phyloP scores from a whole-genome alignment of 2,329 filamentous ascomycete genomes.

The Aspergillus pseudonomiae region DNA sequence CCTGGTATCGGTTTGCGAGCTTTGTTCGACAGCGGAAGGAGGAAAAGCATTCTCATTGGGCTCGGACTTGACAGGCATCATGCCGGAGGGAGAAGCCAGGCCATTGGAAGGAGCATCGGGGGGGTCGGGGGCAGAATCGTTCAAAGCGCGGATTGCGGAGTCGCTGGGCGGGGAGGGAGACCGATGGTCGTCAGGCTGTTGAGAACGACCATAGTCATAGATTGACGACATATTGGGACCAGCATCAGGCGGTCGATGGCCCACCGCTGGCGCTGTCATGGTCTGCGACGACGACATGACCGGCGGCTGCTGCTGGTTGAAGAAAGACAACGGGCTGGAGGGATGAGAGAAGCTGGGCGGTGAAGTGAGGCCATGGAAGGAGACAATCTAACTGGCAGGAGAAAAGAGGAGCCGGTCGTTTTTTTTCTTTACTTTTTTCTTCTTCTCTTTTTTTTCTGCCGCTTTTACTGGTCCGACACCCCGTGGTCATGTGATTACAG shows the following conservation, averaged over 20 bases:
- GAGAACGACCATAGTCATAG: slow-evolving; percentile 42
- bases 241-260: slow-evolving; percentile 48
- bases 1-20: slow-evolving; percentile 35
- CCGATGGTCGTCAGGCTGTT: slow-evolving; percentile 21
- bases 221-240: slow-evolving; percentile 44
- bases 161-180: slow-evolving; percentile 36
- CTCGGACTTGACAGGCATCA: slow-evolving; percentile 36
- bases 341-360: slow-evolving; percentile 18
- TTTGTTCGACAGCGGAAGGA: slow-evolving; percentile 25
- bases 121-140: slow-evolving; percentile 38
- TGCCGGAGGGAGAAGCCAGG: slow-evolving; percentile 29
- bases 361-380: slow-evolving; percentile 25
- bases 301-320: slow-evolving; percentile 32
- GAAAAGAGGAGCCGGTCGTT: slow-evolving; percentile 20
- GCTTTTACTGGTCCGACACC: not conserved
- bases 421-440: slow-evolving; percentile 10
- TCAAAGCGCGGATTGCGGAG: slow-evolving; percentile 43
- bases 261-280: slow-evolving; percentile 52
- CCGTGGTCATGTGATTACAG: not conserved
- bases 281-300: slow-evolving; percentile 52
- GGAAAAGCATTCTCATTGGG: slow-evolving; percentile 27
- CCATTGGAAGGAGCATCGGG: slow-evolving; percentile 30
- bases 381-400: slow-evolving; percentile 20
- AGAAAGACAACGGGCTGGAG: slow-evolving; percentile 19
- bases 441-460: slow-evolving; percentile 19